Base-by-base conservation (phyloP, 2,329 filamentous ascomycete species). In the Apiospora marii region DNA sequence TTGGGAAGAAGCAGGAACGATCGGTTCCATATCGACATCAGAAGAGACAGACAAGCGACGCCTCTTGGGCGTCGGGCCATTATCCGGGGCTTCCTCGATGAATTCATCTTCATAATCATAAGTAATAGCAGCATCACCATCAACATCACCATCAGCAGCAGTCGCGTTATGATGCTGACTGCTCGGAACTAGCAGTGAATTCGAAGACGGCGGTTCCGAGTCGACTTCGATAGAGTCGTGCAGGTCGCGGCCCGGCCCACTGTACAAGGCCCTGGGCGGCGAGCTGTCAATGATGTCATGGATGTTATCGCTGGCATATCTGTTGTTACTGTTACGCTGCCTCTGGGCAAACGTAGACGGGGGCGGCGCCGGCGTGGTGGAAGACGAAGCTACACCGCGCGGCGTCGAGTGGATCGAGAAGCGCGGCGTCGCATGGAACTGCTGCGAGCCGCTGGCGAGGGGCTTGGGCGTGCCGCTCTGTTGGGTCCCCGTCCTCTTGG, bases 1-100 rank as follows among this genome's bases (percentile, higher is more conserved):
- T 64, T 41, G 58, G 16, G 58, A 41, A 22, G 58, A 64, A 12
- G 58, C 30, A 37, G 58, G 30, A 10, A 64, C 10, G 16, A 49
- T 13, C 3, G 67, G 44, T 6, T 75, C 70, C 30, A 67, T 30
- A 48, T 72, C 69, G 46, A 73, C 49, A 24, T 72, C 72, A 0
- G 80, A 77, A 12, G 78, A 79, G 53, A 81, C 76, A 12, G 82
- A 84, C 27, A 84, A 77, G 24, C 82, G 81, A 12, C 83, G 79
- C n/a, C 83, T 81, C 72, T 84, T 84, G 0, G 79, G 77, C 34
- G 77, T 78, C 69, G 74, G 69, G 41, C 69, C 72, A 44, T 67
- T 48, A 30, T 24, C 53, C 43, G 73, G 70, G 37, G 24, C 64
- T 41, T n/a, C 41, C n/a, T 72, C 73, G 53, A 44, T 48, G n/a